A percentile compares a stretch with the other conserved stretches of the same genome.
Evolutionary conservation across 371 early-diverging fungal species (phyloP).

Genomic region (Umbelopsis sp.): DNA sequence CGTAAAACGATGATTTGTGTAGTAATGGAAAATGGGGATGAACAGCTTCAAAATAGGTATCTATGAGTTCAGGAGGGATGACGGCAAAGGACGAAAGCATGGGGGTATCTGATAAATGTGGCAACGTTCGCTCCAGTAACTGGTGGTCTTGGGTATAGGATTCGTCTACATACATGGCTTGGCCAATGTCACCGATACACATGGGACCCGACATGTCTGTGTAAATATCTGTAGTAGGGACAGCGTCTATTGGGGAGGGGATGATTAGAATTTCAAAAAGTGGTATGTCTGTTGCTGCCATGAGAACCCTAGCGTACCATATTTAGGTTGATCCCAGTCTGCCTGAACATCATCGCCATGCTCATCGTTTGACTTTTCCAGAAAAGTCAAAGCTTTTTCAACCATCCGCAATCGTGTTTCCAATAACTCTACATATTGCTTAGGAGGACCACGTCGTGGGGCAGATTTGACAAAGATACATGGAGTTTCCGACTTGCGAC

Average conservation of each 20-base stretch:
- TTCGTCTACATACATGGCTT: constrained; percentile 47
- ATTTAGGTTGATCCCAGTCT: constrained; percentile 4
- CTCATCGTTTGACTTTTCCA: constrained; percentile 22
- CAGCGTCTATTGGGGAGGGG: not conserved
- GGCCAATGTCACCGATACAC: constrained; percentile 47
- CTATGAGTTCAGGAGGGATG: constrained; percentile 27
- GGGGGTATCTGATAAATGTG: constrained; percentile 3
- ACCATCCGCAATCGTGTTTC: constrained; percentile 43
- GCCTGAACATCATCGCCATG: not conserved
- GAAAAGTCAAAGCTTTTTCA: constrained; percentile 33
- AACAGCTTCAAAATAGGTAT: constrained; percentile 52
- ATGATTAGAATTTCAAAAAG: not conserved
- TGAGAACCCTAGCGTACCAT: not conserved
- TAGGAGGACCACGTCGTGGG: constrained; percentile 47
- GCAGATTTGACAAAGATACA: constrained; percentile 48
- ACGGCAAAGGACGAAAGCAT: constrained; percentile 7
- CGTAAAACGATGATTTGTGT: constrained; percentile 43
- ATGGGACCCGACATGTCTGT: not conserved
- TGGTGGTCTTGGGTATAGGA: constrained; percentile 1
- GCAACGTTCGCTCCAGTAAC: constrained; percentile 2
- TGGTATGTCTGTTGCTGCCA: not conserved
- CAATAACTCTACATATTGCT: constrained; percentile 48
- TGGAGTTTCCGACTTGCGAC: constrained; percentile 39
- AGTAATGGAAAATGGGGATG: constrained; percentile 65
- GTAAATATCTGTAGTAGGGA: not conserved